Conservation (phyloP, 2,329 filamentous ascomycete genomes). For the Epichloe brachyelytri region DNA sequence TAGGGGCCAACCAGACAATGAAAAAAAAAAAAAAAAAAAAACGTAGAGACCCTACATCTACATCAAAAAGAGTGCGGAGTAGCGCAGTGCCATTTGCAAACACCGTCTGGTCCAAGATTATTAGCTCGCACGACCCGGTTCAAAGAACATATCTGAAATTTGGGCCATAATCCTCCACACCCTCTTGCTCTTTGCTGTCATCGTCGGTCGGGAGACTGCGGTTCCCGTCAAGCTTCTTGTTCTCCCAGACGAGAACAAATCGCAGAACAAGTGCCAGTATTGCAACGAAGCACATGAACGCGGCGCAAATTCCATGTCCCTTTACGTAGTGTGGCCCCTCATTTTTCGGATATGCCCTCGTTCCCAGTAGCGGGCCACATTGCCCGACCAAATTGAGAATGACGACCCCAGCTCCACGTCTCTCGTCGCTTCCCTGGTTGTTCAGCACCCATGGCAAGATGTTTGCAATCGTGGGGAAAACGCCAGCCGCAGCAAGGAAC, state of each 20-base stretch:
- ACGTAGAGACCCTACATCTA: background rate
- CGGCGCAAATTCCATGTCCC: constrained; percentile 5
- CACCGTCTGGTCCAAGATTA: background rate
- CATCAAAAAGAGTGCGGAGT: background rate
- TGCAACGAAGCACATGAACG: constrained; percentile 8
- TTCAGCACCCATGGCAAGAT: constrained; percentile 6
- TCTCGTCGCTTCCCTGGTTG: constrained; percentile 6
- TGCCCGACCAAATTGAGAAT: constrained; percentile 6
- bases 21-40: no score
- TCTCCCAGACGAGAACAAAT: constrained; percentile 3
- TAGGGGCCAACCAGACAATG: background rate
- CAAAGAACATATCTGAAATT: constrained; percentile 5
- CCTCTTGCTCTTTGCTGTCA: background rate
- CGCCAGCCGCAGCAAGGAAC: constrained; percentile 2
- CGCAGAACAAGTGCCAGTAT: constrained; percentile 6
- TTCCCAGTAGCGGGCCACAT: constrained; percentile 7
- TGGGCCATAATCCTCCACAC: constrained; percentile 6
- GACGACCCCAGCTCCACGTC: constrained; percentile 5
- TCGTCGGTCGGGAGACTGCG: background rate
- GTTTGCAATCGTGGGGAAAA: constrained; percentile 6
- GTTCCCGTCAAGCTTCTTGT: constrained; percentile 5
- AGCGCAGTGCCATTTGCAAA: no score
- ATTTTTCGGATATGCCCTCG: constrained; percentile 3
- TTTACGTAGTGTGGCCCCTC: constrained; percentile 3
- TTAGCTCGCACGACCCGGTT: background rate